Evolutionary conservation across 371 early-diverging fungal genomes (phyloP), one percentile per base, ranked within the genome.

Genomic region (Mucor saturninus): DNA sequence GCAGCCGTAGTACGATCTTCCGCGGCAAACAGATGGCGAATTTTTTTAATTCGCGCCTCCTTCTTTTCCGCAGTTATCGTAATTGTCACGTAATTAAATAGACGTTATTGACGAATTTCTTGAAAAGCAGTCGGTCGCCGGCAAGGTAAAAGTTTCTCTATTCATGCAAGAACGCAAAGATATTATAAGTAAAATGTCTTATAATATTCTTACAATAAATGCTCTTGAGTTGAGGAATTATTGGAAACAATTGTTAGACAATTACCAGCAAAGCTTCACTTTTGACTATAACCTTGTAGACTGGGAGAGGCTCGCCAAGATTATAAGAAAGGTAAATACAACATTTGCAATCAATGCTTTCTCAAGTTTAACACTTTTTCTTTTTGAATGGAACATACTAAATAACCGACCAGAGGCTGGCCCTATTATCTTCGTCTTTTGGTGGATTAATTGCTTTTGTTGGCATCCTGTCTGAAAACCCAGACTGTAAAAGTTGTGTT

Each of bases 401-500:
- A 21, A 21, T 21, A 21, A 1, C 21, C 21, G 21, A 21, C 0
- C 21, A 21, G 21, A 21, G 21, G 21, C 21, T 21, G 21, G 21
- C 21, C 21, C 37, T 9, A 45, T 14, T 64, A 69, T 43, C 45
- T 64, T 10, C 6, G 28, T 4, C 65, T 64, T 11, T 31, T 69
- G 5, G 62, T 64, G 4, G 54, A 61, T 4, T 57, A 57, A 15
- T 58, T 69, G 2, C 15, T 13, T 28, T 26, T 32, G 7, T 48
- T 62, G 39, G 54, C 38, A 28, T n/a, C 42, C 48, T 62, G 62
- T 38, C 57, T 62, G 10, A 13, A 29, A 14, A 45, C 5, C 6
- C 35, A 56, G 15, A 3, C 10, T 2, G 55, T 68, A 15, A 56
- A 48, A n/a, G 63, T 53, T 6, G 68, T 61, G 7, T 26, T 68